phyloP scores from a whole-genome alignment of 768 basidiomycete species.

The Serpula lacrymans region DNA sequence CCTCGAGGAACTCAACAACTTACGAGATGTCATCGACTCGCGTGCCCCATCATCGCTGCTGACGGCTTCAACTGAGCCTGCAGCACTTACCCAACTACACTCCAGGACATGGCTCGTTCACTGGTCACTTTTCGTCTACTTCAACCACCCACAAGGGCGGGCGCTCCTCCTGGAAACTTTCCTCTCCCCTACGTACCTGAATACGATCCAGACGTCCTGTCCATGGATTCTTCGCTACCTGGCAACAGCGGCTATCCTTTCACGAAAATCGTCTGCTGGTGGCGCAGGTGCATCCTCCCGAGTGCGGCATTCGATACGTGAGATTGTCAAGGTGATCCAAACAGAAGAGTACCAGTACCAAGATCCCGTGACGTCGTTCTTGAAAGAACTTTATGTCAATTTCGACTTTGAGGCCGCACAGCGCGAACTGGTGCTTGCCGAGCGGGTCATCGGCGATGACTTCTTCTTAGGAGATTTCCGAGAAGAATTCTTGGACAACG shows the following conservation, averaged over 20 bases:
- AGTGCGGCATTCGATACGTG: slow-evolving; percentile 83
- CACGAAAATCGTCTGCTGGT: slow-evolving; percentile 66
- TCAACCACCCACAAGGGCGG: slow-evolving; percentile 91
- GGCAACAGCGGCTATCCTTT: slow-evolving; percentile 88
- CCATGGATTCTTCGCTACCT: slow-evolving; percentile 97
- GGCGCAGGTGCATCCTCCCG: slow-evolving; percentile 55
- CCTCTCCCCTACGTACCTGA: slow-evolving; percentile 94
- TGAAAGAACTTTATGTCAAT: slow-evolving; percentile 91
- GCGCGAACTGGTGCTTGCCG: slow-evolving; percentile 70
- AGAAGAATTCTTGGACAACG: slow-evolving; percentile 96
- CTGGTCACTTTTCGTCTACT: slow-evolving; percentile 98
- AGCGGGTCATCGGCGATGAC: slow-evolving; percentile 82
- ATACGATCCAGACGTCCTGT: slow-evolving; percentile 94
- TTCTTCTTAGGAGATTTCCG: slow-evolving; percentile 91
- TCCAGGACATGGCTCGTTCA: slow-evolving; percentile 95
- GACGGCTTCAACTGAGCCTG: slow-evolving; percentile 47
- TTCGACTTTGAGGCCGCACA: slow-evolving; percentile 98
- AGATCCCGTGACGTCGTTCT: slow-evolving; percentile 90
- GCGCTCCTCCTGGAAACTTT: slow-evolving; percentile 94
- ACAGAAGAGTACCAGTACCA: slow-evolving; percentile 95
- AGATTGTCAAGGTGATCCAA: slow-evolving; percentile 91
- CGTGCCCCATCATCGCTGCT: slow-evolving; percentile 54
- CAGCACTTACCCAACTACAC: slow-evolving; percentile 85
- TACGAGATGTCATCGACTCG: slow-evolving; percentile 90
- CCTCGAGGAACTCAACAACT: slow-evolving; percentile 89